Conservation (phyloP, 2,329 filamentous ascomycete genomes). For the Talaromyces verruculosus region DNA sequence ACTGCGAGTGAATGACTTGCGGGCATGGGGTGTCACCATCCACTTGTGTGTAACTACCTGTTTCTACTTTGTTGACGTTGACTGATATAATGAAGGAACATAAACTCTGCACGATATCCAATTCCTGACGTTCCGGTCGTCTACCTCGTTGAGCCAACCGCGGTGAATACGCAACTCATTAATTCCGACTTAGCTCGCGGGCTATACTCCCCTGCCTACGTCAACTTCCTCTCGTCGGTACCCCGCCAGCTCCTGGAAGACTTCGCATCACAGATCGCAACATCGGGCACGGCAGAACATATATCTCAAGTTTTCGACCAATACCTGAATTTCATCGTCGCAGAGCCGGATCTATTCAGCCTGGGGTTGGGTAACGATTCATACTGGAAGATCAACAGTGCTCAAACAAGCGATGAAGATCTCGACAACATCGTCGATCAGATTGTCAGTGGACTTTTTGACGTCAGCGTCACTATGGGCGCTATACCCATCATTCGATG, state of each 20-base stretch:
- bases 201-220: slow-evolving; percentile 88
- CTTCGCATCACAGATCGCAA: slow-evolving; percentile 83
- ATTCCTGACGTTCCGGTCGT: slow-evolving; percentile 96
- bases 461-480: slow-evolving; percentile 96
- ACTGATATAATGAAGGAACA: slow-evolving; percentile 59
- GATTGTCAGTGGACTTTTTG: slow-evolving; percentile 95
- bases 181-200: slow-evolving; percentile 81
- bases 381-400: slow-evolving; percentile 96
- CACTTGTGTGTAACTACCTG: slow-evolving; percentile 65
- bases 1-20: slow-evolving; percentile 85
- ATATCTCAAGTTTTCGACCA: slow-evolving; percentile 94
- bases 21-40: slow-evolving; percentile 93
- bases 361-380: slow-evolving; percentile 89
- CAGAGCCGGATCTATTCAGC: slow-evolving; percentile 92
- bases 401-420: slow-evolving; percentile 83
- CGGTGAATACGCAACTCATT: slow-evolving; percentile 76
- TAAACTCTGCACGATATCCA: slow-evolving; percentile 75
- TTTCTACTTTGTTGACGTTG: slow-evolving; percentile 22
- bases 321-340: slow-evolving; percentile 95
- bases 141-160: slow-evolving; percentile 89
- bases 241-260: slow-evolving; percentile 88
- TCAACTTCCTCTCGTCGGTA: slow-evolving; percentile 96
- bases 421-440: slow-evolving; percentile 83
- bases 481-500: slow-evolving; percentile 94
- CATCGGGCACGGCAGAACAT: slow-evolving; percentile 79